Conservation (phyloP, 2,329 filamentous ascomycete species). For the Hymenoscyphus repandus region DNA sequence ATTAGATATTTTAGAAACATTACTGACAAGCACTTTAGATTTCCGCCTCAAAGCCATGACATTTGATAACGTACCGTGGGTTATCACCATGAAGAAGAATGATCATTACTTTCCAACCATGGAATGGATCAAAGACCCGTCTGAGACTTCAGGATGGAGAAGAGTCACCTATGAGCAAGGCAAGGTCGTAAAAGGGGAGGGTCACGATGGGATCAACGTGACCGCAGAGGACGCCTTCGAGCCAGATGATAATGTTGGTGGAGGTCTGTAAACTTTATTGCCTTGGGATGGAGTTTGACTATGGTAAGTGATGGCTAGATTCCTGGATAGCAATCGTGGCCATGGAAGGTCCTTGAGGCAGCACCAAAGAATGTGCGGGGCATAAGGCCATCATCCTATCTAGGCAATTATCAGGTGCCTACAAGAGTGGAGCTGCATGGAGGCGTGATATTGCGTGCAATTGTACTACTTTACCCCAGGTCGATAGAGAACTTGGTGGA, state of each 20-base stretch:
- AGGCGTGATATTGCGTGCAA: no score
- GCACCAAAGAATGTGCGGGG: no score
- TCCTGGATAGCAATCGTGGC: background rate
- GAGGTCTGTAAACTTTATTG: background rate
- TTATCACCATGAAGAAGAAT: constrained; percentile 99
- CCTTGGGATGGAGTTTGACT: no score
- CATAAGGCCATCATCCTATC: no score
- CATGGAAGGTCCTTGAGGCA: no score
- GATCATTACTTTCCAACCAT: constrained; percentile 85
- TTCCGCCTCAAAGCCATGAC: constrained; percentile 97
- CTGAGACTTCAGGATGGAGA: constrained; percentile 56
- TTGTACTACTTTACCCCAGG: no score
- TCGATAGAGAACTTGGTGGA: no score
- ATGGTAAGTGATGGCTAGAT: background rate
- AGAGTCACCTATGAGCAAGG: constrained; percentile 57
- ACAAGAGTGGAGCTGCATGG: no score
- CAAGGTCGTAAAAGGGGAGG: constrained; percentile 49
- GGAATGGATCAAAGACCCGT: constrained; percentile 61
- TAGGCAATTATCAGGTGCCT: no score
- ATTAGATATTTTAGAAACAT: constrained; percentile 10
- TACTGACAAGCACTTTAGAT: constrained; percentile 43
- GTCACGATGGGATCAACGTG: constrained; percentile 31
- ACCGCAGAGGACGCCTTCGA: constrained; percentile 25
- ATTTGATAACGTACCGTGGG: constrained; percentile 97
- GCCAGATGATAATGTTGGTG: constrained; percentile 17